phyloP scores from a whole-genome alignment of 2,329 filamentous ascomycete genomes.

The Domatiomyces catenatus region DNA sequence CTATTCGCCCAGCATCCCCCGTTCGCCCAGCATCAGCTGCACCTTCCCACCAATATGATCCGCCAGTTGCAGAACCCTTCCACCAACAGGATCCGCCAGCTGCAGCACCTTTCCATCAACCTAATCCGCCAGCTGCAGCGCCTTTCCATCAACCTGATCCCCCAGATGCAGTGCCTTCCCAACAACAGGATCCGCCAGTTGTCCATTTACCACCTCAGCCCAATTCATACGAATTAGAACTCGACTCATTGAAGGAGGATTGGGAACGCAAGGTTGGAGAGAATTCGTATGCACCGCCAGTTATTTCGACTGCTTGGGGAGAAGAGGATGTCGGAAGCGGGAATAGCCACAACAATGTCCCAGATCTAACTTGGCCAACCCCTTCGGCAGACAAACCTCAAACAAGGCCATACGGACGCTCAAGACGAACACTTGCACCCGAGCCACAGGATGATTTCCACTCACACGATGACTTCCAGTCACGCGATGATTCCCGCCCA shows the following conservation, averaged over 20 bases:
- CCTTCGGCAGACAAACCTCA: background rate
- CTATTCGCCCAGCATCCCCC: background rate
- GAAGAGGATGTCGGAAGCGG: background rate
- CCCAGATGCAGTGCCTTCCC: too few species aligned
- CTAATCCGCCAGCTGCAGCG: background rate
- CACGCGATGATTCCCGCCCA: too few species aligned
- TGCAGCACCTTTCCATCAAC: background rate
- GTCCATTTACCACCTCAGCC: background rate
- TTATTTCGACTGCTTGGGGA: constrained; percentile 6
- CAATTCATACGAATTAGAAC: background rate
- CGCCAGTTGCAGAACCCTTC: background rate
- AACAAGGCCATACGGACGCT: background rate
- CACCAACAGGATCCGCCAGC: background rate
- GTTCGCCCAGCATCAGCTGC: background rate
- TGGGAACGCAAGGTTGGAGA: constrained; percentile 5
- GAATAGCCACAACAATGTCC: background rate
- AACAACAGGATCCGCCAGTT: background rate
- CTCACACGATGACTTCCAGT: too few species aligned
- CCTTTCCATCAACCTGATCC: background rate
- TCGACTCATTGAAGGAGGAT: constrained; percentile 1
- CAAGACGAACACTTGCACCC: background rate
- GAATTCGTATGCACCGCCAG: constrained; percentile 6
- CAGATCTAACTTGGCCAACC: background rate
- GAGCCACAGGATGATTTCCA: background rate
- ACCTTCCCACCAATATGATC: background rate